These are phyloP conservation scores for Saussurea involucrata DNA, from an alignment of 129 eudicot species.

Conservation along the genomic window DNA sequence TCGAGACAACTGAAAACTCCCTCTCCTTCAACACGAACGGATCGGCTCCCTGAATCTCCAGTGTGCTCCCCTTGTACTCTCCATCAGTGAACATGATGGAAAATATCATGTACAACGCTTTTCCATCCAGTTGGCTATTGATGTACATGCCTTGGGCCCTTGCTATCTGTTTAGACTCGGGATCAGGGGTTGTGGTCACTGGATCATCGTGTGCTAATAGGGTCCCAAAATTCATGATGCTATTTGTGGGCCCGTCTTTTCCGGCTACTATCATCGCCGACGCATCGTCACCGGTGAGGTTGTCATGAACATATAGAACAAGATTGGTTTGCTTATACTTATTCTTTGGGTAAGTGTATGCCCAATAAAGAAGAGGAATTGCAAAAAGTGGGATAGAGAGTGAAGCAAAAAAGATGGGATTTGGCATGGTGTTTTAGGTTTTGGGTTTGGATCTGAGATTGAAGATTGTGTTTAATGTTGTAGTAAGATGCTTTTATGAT, in stretches of 20 bases:
- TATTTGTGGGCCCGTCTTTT: conserved; percentile 42
- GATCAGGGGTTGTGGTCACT: conserved; percentile 41
- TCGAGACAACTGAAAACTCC: conserved; percentile 59
- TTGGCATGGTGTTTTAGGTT: conserved; percentile 32
- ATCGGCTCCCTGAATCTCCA: conserved; percentile 66
- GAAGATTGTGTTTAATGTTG: neutral
- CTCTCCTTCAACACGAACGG: conserved; percentile 43
- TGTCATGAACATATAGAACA: conserved; percentile 52
- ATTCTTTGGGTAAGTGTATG: conserved; percentile 14
- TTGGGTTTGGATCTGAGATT: neutral
- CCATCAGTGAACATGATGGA: conserved; percentile 50
- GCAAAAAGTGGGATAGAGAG: conserved; percentile 40
- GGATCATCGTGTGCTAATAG: conserved; percentile 42
- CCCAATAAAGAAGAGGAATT: conserved; percentile 51
- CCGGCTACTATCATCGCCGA: conserved; percentile 52
- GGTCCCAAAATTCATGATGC: conserved; percentile 48
- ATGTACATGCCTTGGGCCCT: conserved; percentile 62
- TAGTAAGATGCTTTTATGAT: neutral
- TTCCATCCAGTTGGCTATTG: conserved; percentile 56
- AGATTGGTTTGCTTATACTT: conserved; percentile 44
- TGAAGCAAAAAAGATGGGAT: conserved; percentile 32
- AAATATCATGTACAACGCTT: conserved; percentile 44
- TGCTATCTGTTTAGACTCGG: conserved; percentile 39
- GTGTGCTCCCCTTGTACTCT: conserved; percentile 46
- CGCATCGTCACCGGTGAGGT: conserved; percentile 39